phyloP scores from a whole-genome alignment of 768 basidiomycete species.

The Phanerodontia chrysosporium region DNA sequence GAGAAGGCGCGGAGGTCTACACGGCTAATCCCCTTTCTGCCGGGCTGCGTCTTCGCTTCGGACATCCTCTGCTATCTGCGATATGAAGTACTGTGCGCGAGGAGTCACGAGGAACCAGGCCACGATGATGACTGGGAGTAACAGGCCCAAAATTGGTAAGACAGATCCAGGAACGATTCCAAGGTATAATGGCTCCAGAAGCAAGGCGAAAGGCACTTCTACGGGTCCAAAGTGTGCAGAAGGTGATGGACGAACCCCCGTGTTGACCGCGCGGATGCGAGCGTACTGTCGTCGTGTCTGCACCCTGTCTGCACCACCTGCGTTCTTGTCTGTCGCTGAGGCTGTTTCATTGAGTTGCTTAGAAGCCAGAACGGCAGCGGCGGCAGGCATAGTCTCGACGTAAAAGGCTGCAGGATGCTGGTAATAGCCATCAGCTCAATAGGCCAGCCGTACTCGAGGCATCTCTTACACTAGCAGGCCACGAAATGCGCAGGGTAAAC shows the following conservation, averaged over 20 bases:
- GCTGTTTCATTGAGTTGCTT: slow-evolving; percentile 3
- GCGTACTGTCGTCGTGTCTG: slow-evolving; percentile 48
- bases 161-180: slow-evolving; percentile 56
- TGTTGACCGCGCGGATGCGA: slow-evolving; percentile 49
- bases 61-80: slow-evolving; percentile 12
- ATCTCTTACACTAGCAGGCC: slow-evolving; percentile 30
- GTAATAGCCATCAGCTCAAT: no score
- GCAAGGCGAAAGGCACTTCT: slow-evolving; percentile 46
- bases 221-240: slow-evolving; percentile 16
- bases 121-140: slow-evolving; percentile 25
- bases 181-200: slow-evolving; percentile 57
- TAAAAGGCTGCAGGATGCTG: slow-evolving; percentile 44
- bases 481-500: slow-evolving; percentile 33
- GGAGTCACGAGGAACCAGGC: slow-evolving; percentile 22
- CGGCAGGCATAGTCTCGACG: slow-evolving; percentile 36
- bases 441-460: not conserved
- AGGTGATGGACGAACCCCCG: slow-evolving; percentile 46
- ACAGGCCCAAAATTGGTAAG: slow-evolving; percentile 28
- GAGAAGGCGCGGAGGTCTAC: no score
- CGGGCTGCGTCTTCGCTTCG: slow-evolving; percentile 10
- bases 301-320: not conserved
- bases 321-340: slow-evolving; percentile 3
- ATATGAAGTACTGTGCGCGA: slow-evolving; percentile 8
- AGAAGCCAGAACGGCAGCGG: slow-evolving; percentile 18
- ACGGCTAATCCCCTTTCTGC: no score